Percentiles rank a stretch among this genome's conserved stretches.
phyloP scores from a whole-genome alignment of 1,284 basidiomycete genomes.

The Rhodotorula sp. region DNA sequence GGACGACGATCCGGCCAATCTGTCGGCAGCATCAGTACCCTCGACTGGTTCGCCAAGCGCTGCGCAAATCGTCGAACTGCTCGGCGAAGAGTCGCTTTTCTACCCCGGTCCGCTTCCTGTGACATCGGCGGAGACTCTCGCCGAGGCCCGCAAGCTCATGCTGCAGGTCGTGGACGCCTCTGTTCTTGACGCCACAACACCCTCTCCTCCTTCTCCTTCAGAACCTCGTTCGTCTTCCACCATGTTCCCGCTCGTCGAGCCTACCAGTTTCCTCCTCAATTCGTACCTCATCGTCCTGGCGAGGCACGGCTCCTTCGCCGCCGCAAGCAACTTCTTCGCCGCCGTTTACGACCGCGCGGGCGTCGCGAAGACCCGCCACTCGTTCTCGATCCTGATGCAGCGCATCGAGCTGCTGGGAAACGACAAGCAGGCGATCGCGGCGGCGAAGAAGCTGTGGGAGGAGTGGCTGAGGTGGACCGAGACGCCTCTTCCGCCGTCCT shows the following conservation, averaged over 20 bases:
- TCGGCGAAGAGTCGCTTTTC: constrained; percentile 33
- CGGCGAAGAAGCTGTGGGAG: constrained; percentile 29
- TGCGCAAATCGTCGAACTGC: constrained; percentile 25
- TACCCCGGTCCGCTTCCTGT: constrained; percentile 57
- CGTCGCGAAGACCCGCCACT: constrained; percentile 23
- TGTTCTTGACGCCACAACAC: constrained; percentile 12
- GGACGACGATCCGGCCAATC: constrained; percentile 17
- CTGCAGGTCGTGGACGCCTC: constrained; percentile 56
- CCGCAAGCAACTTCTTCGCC: constrained; percentile 51
- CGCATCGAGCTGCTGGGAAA: constrained; percentile 30
- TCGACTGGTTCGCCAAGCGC: neutral
- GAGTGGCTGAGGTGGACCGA: constrained; percentile 37
- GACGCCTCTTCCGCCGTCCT: neutral
- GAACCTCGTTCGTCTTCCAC: neutral
- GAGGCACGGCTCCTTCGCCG: constrained; percentile 54
- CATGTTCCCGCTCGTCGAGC: constrained; percentile 61
- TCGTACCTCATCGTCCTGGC: constrained; percentile 74
- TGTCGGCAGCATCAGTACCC: neutral
- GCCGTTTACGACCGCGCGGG: neutral
- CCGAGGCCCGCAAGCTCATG: constrained; percentile 71
- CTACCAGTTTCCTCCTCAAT: constrained; percentile 68
- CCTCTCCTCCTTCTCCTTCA: neutral
- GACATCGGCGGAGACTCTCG: constrained; percentile 67
- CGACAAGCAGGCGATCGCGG: neutral
- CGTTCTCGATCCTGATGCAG: constrained; percentile 27